Evolutionary conservation across 306 rosid genomes (phyloP), one percentile per base, ranked within the genome.

Genomic region (Vigna angularis): DNA sequence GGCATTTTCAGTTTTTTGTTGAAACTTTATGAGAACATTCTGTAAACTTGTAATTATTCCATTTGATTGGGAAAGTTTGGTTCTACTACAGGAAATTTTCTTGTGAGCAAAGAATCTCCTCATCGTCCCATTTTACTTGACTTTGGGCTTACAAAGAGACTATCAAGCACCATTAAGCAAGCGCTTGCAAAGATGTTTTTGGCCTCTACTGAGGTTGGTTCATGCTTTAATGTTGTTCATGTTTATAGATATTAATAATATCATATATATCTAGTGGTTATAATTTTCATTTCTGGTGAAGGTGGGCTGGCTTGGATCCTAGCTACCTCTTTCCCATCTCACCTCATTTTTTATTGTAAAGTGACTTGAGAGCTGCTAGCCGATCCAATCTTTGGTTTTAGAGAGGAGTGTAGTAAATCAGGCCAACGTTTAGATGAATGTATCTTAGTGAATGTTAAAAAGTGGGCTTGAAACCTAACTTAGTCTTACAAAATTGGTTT

Each of bases 131-230:
- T 96, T 86, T 87, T 96, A 71, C 97, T 96, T 2, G 99, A 96
- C 86, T 96, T 96, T 89, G 99, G 99, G 79, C 99, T 96, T 42
- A 91, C 99, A 0, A 96, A 96, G 87, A 81, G 86, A 79, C 74
- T 96, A 61, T 90, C 98, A 24, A 84, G 49, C 78, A 77, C 90
- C 76, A 67, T 93, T 73, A 96, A 90, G 83, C 93, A 90, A 86
- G 98, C 98, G 17, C 87, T 96, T 74, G 99, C 99, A 11, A 96
- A 96, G 87, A 96, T 96, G 99, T 96, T 96, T 88, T 73, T 96
- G 85, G 93, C 99, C 58, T 89, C 97, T 87, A 90, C 91, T 62
- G 99, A 96, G 99, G 99, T 96, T 51, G 83, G 94, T 88, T 53
- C 75, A 58, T 64, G 47, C 40, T 66, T 83, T 59, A 53, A 17